Base-by-base conservation (phyloP, 1,284 basidiomycete species). In the Apiotrichum montevideense region DNA sequence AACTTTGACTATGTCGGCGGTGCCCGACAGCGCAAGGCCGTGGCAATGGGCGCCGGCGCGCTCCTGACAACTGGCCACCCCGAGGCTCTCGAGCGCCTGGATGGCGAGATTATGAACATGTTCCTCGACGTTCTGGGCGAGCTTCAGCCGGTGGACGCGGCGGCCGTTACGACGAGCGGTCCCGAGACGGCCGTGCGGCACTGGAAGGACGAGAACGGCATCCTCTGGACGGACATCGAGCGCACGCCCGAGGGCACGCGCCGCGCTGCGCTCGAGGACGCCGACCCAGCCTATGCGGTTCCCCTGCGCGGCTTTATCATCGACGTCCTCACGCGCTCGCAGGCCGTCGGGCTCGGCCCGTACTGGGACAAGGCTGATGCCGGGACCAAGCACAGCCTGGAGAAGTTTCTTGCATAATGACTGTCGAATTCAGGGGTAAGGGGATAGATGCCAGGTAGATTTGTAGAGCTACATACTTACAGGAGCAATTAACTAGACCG, bases 81-180 rank as follows among this genome's bases (percentile, higher is more conserved):
- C 82, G 52, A 88, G 88, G 75, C 86, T 84, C 33, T 84, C 83
- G 56, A 83, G 46, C 55, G 74, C 11, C 64, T 77, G 13, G 71
- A 74, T 56, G 75, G 75, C 40, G 75, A 76, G 55, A 72, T 74
- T 41, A 62, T 90, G 76, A 92, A 92, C 69, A 79, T 94, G 44
- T 94, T 90, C 88, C 78, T 90, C 49, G 91, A 94, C 66, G 90
- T 93, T 4, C 86, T 94, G 46, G 87, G 86, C 10, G 91, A 94
- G 71, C 80, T 92, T 54, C 87, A 92, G 72, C 84, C 84, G 1
- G 76, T 81, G 55, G 69, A 72, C 6, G 33, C 4, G 75, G 21
- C 21, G 21, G 21, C 21, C 21, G 21, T 21, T 21, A 15, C 41
- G 8, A 39, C 56, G 0, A 56, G 56, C 8, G 66, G 63, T 3